These are phyloP conservation scores for Hanseniaspora pseudoguilliermondii DNA, from an alignment of 805 yeast genomes.

Conservation along the genomic window DNA sequence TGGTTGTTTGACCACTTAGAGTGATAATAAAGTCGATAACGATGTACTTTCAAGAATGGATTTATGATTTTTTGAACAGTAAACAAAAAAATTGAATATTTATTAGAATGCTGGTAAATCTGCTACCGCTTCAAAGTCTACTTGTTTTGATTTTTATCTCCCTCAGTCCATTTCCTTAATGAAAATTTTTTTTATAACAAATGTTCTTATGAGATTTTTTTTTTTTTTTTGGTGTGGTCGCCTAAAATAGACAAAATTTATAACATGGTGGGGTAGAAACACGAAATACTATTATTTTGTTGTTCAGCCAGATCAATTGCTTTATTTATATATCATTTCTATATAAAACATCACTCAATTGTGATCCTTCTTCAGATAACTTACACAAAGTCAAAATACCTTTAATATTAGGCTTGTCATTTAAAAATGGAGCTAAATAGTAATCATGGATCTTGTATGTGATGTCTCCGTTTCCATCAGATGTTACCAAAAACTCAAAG, in stretches of 20 bases:
- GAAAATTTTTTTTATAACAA: neutral
- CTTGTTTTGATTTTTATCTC: neutral
- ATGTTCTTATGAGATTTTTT: neutral
- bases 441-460: conserved; percentile 8
- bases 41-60: too few relatives aligned
- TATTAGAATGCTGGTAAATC: neutral
- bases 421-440: conserved; percentile 6
- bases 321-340: conserved; percentile 10
- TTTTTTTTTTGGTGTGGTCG: neutral
- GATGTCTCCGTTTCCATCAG: conserved; percentile 10
- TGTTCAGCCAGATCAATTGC: too few relatives aligned
- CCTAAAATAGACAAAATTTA: neutral
- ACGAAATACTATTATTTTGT: neutral
- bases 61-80: too few relatives aligned
- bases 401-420: conserved; percentile 9
- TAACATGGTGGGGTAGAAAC: neutral
- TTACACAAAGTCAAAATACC: conserved; percentile 10
- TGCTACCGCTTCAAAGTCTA: neutral
- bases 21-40: too few relatives aligned
- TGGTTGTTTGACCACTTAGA: too few relatives aligned
- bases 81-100: too few relatives aligned
- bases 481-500: conserved; percentile 12
- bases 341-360: conserved; percentile 3
- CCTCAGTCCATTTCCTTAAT: neutral
- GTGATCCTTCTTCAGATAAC: conserved; percentile 5